A percentile compares a stretch with the other conserved stretches of the same genome.
Conservation (phyloP, 129 eudicot species). For the Heracleum sosnowskyi region DNA sequence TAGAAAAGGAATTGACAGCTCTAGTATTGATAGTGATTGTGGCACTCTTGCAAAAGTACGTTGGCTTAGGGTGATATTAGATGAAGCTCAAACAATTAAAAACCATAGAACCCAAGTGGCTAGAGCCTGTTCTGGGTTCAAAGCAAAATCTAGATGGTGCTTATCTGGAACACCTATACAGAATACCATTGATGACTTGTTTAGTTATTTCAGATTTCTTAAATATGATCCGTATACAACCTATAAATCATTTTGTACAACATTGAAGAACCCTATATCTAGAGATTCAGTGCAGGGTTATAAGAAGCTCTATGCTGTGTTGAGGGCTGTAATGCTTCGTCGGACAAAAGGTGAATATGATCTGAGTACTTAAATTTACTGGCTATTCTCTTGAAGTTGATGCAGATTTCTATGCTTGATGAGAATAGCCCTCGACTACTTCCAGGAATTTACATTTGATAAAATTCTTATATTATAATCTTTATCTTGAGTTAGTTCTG, state of each 20-base stretch:
- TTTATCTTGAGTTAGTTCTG: neutral
- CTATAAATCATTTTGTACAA: constrained; percentile 46
- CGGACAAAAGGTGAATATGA: constrained; percentile 82
- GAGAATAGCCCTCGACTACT: neutral
- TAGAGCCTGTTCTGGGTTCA: constrained; percentile 85
- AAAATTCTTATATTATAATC: neutral
- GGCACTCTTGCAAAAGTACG: constrained; percentile 82
- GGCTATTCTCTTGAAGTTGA: neutral
- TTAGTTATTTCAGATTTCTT: constrained; percentile 85
- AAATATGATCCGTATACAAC: constrained; percentile 65
- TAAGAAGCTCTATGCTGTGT: constrained; percentile 74
- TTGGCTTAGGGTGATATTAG: constrained; percentile 82
- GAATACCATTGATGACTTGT: constrained; percentile 80
- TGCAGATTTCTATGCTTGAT: neutral
- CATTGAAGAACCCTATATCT: constrained; percentile 58
- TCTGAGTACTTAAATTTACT: neutral
- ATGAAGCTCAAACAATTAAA: constrained; percentile 97
- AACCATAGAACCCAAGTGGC: constrained; percentile 85
- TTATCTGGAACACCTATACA: constrained; percentile 98
- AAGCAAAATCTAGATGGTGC: constrained; percentile 93
- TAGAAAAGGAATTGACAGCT: constrained; percentile 44
- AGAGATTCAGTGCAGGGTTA: constrained; percentile 63
- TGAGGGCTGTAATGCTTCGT: constrained; percentile 84
- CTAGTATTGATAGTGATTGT: constrained; percentile 41
- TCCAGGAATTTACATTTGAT: neutral